These are phyloP conservation scores for Pichia inconspicua DNA, from an alignment of 1,139 yeast genomes.

Conservation along the genomic window DNA sequence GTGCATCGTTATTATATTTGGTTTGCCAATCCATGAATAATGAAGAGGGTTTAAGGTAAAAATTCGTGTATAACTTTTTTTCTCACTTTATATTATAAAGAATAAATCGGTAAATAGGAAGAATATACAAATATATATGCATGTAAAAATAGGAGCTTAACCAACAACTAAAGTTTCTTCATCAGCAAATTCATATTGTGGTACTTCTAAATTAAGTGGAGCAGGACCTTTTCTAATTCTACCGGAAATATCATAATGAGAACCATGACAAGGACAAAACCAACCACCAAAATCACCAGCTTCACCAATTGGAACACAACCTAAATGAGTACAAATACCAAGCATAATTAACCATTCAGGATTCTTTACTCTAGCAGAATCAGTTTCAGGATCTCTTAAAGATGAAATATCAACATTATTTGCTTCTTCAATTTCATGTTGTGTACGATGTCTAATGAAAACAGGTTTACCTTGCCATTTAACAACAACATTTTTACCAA, in stretches of 20 bases:
- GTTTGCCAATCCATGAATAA: constrained; percentile 9
- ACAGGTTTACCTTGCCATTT: constrained; percentile 99
- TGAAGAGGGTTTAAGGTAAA: too few species aligned
- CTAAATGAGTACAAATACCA: constrained; percentile 99
- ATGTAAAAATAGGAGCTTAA: constrained; percentile 29
- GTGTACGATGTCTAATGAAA: constrained; percentile 97
- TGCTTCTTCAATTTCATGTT: constrained; percentile 90
- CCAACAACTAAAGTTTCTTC: constrained; percentile 72
- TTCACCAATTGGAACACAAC: constrained; percentile 99
- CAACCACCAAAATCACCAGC: constrained; percentile 99
- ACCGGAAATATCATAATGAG: constrained; percentile 99
- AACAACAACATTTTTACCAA: constrained; percentile 95
- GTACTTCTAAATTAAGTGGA: constrained; percentile 96
- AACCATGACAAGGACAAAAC: constrained; percentile 99
- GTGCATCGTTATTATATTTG: constrained; percentile 7
- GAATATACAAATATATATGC: background rate
- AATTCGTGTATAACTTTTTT: background rate
- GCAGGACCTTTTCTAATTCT: constrained; percentile 99
- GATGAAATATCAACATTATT: constrained; percentile 63
- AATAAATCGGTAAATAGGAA: background rate
- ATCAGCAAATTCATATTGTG: constrained; percentile 77
- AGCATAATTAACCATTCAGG: constrained; percentile 99
- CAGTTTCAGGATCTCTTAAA: constrained; percentile 92
- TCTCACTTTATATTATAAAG: background rate
- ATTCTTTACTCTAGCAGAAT: constrained; percentile 87